These are phyloP conservation scores for Aaosphaeria pasadenensis DNA, from an alignment of 2,329 filamentous ascomycete species.

Conservation along the genomic window DNA sequence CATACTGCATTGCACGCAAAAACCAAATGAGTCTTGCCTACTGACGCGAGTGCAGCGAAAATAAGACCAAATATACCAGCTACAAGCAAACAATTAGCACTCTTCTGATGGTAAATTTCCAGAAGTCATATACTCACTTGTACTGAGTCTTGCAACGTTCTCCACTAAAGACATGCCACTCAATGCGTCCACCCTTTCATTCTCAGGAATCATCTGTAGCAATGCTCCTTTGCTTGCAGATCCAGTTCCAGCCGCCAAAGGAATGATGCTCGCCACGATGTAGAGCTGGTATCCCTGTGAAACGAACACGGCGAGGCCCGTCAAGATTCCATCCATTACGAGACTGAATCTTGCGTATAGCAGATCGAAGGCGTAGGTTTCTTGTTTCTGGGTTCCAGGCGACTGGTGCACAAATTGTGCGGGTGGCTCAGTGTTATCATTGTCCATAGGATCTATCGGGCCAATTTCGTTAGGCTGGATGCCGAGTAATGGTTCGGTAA, in stretches of 20 bases:
- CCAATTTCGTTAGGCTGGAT: conserved; percentile 28
- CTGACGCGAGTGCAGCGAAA: conserved; percentile 61
- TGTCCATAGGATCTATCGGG: conserved; percentile 48
- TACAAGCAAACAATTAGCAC: conserved; percentile 1
- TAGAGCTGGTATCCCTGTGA: conserved; percentile 67
- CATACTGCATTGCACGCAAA: conserved; percentile 64
- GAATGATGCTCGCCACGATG: conserved; percentile 61
- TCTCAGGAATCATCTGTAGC: conserved; percentile 63
- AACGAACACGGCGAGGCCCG: conserved; percentile 61
- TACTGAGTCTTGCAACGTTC: conserved; percentile 63
- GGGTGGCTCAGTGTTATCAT: conserved; percentile 46
- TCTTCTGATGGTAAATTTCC: background rate
- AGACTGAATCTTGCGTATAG: conserved; percentile 66
- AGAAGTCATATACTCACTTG: conserved; percentile 26
- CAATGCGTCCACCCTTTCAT: conserved; percentile 63
- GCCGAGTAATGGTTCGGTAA: conserved; percentile 6
- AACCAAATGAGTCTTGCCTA: conserved; percentile 59
- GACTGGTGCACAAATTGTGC: conserved; percentile 19
- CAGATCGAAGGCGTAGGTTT: conserved; percentile 62
- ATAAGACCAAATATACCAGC: conserved; percentile 65
- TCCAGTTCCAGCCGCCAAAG: conserved; percentile 67
- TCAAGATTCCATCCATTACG: conserved; percentile 62
- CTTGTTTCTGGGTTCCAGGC: conserved; percentile 36
- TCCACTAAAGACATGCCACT: conserved; percentile 69
- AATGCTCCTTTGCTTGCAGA: conserved; percentile 72